A percentile compares a stretch with the other conserved stretches of the same genome.
phyloP scores from a whole-genome alignment of 2,329 filamentous ascomycete species.

The Venturia carpophila region DNA sequence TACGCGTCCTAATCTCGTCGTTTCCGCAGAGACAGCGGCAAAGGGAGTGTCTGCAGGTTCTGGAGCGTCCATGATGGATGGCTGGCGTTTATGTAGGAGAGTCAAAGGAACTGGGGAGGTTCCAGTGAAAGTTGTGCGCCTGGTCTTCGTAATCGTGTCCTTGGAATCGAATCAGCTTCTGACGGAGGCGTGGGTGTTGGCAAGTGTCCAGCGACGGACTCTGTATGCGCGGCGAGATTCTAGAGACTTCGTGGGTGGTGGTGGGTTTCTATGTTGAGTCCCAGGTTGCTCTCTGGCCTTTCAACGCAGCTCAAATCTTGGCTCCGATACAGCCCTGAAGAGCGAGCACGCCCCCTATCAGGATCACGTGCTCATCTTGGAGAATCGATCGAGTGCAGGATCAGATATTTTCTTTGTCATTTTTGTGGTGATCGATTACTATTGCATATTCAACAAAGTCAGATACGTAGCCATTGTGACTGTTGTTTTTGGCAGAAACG shows the following conservation, averaged over 20 bases:
- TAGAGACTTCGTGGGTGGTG: background rate
- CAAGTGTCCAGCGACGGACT: background rate
- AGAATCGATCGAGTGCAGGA: background rate
- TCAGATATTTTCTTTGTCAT: background rate
- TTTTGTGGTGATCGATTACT: background rate
- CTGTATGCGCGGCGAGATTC: background rate
- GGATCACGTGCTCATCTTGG: background rate
- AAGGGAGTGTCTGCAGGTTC: constrained; percentile 84
- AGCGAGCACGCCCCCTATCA: background rate
- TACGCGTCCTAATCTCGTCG: constrained; percentile 65
- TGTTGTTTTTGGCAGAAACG: background rate
- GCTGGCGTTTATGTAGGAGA: constrained; percentile 1
- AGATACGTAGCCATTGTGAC: background rate
- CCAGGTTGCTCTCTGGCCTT: background rate
- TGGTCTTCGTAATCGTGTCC: constrained; percentile 12
- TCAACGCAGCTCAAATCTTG: background rate
- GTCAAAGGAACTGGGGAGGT: constrained; percentile 3
- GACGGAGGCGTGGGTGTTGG: background rate
- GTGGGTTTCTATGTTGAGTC: background rate
- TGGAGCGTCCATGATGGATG: constrained; percentile 64
- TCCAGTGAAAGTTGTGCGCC: constrained; percentile 8
- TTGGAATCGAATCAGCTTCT: constrained; percentile 7
- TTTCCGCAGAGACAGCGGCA: constrained; percentile 79
- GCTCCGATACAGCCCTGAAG: background rate
- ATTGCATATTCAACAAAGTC: background rate